Base-by-base conservation (phyloP, 768 basidiomycete genomes). In the Trametes cubensis region DNA sequence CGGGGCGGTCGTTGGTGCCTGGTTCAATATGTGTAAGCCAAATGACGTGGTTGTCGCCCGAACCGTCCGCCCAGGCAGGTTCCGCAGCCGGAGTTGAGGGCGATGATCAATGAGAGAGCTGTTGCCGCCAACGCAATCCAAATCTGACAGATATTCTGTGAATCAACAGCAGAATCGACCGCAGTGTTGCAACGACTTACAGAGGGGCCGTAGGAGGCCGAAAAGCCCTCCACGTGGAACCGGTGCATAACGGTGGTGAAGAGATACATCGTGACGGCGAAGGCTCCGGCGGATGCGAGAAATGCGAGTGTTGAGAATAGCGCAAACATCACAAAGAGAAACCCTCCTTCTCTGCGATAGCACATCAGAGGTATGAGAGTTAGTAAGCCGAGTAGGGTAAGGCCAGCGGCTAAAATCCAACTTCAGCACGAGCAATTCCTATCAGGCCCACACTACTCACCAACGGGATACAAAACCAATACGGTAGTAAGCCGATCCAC, bases 51-150 rank as follows among this genome's bases (percentile, higher is more conserved):
- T 44, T 67, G 61, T 20, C 69, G 67, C 18, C 67, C 67, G 34
- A 67, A 59, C 21, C 65, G 64, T 20, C 69, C 66, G 39, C 66
- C 65, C 44, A 63, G 55, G 50, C 67, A 65, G 14, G 65, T 64
- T 13, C 65, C 71, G 39, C 69, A 67, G 6, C 65, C 67, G 21
- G 68, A 64, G 42, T 68, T 70, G 38, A 67, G 21, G 4, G 67
- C 58, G 18, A 72, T 62, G 7, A 66, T 15, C 3, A 69, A 46
- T 40, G 70, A 60, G 1, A 64, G 25, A 14, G 60, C 66, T 0
- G 65, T 64, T 13, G 71, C 68, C 4, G 55, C 69, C 4, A 70
- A 46, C 3, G 69, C 61, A 61, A 72, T 69, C 71, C 71, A 72
- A n/a, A 68, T 56, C 71, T 72, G 21, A 8, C 30, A 38, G 41